Percentiles rank a stretch among this genome's conserved stretches.
Evolutionary conservation across 2,329 filamentous ascomycete species (phyloP).

Genomic region (Hirsutella rhossiliensis): DNA sequence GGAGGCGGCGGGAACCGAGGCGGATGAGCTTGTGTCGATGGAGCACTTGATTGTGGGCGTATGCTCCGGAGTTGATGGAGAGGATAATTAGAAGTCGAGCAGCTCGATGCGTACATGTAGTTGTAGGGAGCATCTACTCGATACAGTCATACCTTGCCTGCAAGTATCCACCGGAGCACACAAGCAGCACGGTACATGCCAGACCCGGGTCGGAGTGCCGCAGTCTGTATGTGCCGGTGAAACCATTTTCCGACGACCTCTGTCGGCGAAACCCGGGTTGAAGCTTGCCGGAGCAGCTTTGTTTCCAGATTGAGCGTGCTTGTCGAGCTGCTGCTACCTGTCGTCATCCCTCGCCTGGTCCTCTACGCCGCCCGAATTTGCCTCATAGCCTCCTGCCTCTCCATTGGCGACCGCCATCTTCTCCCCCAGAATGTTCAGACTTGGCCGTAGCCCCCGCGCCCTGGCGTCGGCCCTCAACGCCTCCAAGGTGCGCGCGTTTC

Average conservation of each 20-base stretch:
- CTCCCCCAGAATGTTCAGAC: slow-evolving; percentile 63
- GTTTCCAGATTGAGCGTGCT: slow-evolving; percentile 9
- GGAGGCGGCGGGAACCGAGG: slow-evolving; percentile 80
- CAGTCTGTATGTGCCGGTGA: not conserved
- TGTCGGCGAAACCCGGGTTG: slow-evolving; percentile 10
- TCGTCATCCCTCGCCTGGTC: slow-evolving; percentile 3
- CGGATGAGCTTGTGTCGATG: too few relatives aligned
- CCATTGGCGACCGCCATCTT: slow-evolving; percentile 7
- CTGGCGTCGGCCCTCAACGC: slow-evolving; percentile 69
- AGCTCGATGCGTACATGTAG: too few relatives aligned
- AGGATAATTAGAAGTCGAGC: too few relatives aligned
- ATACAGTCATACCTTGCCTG: too few relatives aligned
- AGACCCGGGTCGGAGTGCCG: not conserved
- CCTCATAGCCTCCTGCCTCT: slow-evolving; percentile 7
- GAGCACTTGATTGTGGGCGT: too few relatives aligned
- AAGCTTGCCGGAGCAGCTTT: slow-evolving; percentile 2
- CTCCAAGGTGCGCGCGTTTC: slow-evolving; percentile 48
- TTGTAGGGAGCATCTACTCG: too few relatives aligned
- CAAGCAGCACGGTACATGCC: not conserved
- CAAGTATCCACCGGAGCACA: too few relatives aligned
- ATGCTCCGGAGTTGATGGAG: too few relatives aligned
- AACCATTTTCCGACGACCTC: slow-evolving; percentile 5
- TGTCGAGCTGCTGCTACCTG: slow-evolving; percentile 1
- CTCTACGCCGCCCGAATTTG: not conserved
- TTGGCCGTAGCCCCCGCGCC: slow-evolving; percentile 71